These are phyloP conservation scores for Silybum marianum DNA, from an alignment of 129 eudicot species.

Conservation along the genomic window DNA sequence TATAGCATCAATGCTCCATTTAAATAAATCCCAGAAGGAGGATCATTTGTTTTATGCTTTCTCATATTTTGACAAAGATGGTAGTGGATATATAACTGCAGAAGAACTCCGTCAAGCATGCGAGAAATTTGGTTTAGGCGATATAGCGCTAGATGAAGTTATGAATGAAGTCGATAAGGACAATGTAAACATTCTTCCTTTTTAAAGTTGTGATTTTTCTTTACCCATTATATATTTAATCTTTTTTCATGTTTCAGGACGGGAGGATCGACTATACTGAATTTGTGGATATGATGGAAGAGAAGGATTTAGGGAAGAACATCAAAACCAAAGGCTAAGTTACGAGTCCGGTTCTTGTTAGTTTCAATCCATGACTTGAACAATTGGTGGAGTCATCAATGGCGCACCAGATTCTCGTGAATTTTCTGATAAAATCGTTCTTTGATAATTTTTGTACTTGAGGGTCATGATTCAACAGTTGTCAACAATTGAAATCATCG, in stretches of 20 bases:
- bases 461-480: too few relatives aligned
- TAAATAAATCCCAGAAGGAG: slow-evolving; percentile 76
- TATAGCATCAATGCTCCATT: slow-evolving; percentile 84
- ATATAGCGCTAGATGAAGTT: slow-evolving; percentile 64
- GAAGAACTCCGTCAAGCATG: slow-evolving; percentile 88
- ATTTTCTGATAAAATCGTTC: too few relatives aligned
- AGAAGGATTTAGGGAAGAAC: slow-evolving; percentile 53
- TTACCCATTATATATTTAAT: background rate
- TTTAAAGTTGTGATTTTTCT: background rate
- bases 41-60: slow-evolving; percentile 80
- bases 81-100: slow-evolving; percentile 81
- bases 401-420: too few relatives aligned
- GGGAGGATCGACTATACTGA: slow-evolving; percentile 83
- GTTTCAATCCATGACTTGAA: background rate
- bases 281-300: slow-evolving; percentile 96
- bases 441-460: too few relatives aligned
- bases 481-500: too few relatives aligned
- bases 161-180: slow-evolving; percentile 80
- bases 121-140: slow-evolving; percentile 70
- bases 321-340: slow-evolving; percentile 20
- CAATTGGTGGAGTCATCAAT: too few relatives aligned
- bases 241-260: slow-evolving; percentile 50
- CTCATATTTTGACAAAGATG: slow-evolving; percentile 85
- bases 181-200: slow-evolving; percentile 46
- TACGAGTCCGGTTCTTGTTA: background rate